Base-by-base conservation (phyloP, 352 stramenopile species). In the Globisporangium uncinulatum region DNA sequence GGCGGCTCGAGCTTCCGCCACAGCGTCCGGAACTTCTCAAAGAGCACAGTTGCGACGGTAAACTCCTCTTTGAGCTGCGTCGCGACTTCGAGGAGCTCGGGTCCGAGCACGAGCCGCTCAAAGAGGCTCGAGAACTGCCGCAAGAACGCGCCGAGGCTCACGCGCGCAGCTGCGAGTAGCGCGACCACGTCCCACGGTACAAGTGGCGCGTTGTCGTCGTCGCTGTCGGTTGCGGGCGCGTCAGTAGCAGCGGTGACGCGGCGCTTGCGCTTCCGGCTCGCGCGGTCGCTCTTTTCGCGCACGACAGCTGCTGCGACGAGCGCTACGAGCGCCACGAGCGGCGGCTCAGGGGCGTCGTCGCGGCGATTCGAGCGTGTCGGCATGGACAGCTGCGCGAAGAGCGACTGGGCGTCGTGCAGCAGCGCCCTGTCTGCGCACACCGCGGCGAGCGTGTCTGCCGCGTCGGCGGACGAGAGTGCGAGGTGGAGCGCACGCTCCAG, bases 11-110 rank as follows among this genome's bases (percentile, higher is more conserved):
- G 52, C 17, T 66, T 66, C 31, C 69, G 71, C 79, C 78, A 93
- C 32, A 92, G 60, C 49, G 76, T 51, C 7, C 78, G 71, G 59
- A 82, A 93, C 64, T 93, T 95, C 46, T 87, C 76, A 52, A 88
- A 93, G 13, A 93, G 56, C 54, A 93, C 64, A 2, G 78, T 79
- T 3, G 70, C 74, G 46, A 92, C 63, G 6, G 80, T 90, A 47
- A 93, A 90, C 48, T 92, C 74, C 59, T 92, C 81, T 49, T 93
- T 95, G 32, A 92, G 62, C 36, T 86, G 57, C 48, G 78, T 92
- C 14, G 78, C 84, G 52, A 86, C 74, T 15, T 74, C 64, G 39
- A 92, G 59, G 19, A 93, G 71, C 57, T 90, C 76, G 0, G 85
- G 83, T 17, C 87, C 68, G 50, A 95, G 60, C 49, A 93, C 59